Evolutionary conservation across 2,329 filamentous ascomycete species (phyloP).

Genomic region (Neoascochyta sp.): DNA sequence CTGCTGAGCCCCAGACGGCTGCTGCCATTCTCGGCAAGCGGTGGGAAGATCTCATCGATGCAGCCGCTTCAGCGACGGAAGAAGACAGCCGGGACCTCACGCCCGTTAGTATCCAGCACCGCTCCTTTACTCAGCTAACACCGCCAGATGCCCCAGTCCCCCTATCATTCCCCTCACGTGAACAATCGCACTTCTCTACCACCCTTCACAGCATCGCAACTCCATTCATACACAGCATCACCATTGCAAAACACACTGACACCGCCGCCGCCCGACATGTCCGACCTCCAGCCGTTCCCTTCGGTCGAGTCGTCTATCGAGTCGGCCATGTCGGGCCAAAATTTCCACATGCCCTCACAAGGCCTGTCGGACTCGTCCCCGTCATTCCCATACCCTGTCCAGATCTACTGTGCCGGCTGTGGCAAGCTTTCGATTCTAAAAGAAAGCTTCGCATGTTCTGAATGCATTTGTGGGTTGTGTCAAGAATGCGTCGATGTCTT

Average conservation of each 20-base stretch:
- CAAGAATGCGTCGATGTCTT: conserved; percentile 80
- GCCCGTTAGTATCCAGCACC: conserved; percentile 59
- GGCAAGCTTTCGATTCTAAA: conserved; percentile 71
- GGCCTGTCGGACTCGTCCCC: conserved; percentile 60
- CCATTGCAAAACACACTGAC: conserved; percentile 88
- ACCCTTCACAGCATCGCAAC: conserved; percentile 50
- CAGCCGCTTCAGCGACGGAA: conserved; percentile 86
- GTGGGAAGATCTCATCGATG: conserved; percentile 96
- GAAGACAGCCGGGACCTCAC: conserved; percentile 85
- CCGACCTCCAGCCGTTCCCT: conserved; percentile 68
- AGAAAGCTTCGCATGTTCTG: conserved; percentile 89
- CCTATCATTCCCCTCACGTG: conserved; percentile 51
- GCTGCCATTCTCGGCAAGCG: conserved; percentile 73
- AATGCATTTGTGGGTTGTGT: conserved; percentile 93
- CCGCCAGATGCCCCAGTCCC: conserved; percentile 46
- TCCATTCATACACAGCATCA: conserved; percentile 75
- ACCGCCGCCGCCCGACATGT: conserved; percentile 58
- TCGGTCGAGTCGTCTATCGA: conserved; percentile 80
- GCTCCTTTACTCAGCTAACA: conserved; percentile 15
- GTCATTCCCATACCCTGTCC: conserved; percentile 51
- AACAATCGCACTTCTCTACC: conserved; percentile 59
- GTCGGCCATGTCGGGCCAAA: conserved; percentile 65
- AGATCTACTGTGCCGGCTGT: conserved; percentile 91
- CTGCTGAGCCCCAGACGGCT: conserved; percentile 75
- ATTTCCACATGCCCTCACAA: conserved; percentile 56